These are phyloP conservation scores for Aspergillus candidus DNA, from an alignment of 2,329 filamentous ascomycete genomes.

Conservation along the genomic window DNA sequence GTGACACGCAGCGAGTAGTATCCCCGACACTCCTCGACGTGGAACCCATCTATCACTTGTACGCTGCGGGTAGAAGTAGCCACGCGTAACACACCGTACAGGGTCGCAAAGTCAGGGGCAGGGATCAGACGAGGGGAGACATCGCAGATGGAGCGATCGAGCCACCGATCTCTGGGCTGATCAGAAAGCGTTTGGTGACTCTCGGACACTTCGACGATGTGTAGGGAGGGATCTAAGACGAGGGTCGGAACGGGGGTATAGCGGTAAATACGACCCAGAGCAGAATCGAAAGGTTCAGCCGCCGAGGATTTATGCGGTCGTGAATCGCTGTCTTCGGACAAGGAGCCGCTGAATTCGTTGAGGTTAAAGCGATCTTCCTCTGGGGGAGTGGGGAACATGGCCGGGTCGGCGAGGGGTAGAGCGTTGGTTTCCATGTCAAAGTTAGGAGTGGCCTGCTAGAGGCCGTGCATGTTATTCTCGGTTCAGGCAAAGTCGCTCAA, in stretches of 20 bases:
- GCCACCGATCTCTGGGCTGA: conserved; percentile 27
- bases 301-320: neutral
- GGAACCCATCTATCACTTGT: conserved; percentile 30
- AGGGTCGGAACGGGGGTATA: conserved; percentile 33
- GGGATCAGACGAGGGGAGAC: conserved; percentile 30
- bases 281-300: conserved; percentile 1
- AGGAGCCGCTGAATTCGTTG: too few species aligned
- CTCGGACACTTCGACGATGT: conserved; percentile 40
- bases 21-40: conserved; percentile 10
- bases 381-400: conserved; percentile 21
- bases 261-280: conserved; percentile 23
- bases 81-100: conserved; percentile 32
- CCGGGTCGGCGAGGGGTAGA: conserved; percentile 7
- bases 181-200: conserved; percentile 36
- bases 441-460: too few species aligned
- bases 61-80: conserved; percentile 32
- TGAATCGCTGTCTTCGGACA: too few species aligned
- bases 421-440: too few species aligned
- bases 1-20: conserved; percentile 32
- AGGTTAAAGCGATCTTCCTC: conserved; percentile 10
- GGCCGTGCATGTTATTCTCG: too few species aligned
- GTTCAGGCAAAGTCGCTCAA: too few species aligned
- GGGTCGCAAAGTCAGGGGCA: conserved; percentile 30
- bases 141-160: conserved; percentile 37
- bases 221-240: conserved; percentile 32